Evolutionary conservation across 352 stramenopile species (phyloP), one percentile per base, ranked within the genome.

Genomic region (Pythium scleroteichum): DNA sequence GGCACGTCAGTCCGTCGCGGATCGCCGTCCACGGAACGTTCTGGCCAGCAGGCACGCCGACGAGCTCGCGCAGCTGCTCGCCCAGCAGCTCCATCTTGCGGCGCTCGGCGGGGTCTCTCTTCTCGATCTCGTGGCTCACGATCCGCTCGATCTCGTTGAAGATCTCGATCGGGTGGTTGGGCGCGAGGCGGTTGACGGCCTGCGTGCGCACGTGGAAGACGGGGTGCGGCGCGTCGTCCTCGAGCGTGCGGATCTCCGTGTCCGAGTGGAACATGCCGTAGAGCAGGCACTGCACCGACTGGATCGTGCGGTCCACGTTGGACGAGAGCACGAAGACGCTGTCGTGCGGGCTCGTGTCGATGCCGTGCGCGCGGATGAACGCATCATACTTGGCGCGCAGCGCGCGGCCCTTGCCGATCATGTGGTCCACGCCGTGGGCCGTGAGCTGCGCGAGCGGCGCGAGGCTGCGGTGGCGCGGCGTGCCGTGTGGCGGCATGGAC

Each of bases 271-370:
- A 91, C 68, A 92, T 87, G 8, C 85, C 85, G 55, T 78, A 52
- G 2, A 94, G 65, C 7, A 94, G 69, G 45, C 73, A 86, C 68
- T 94, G 85, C 40, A 87, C 82, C 17, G 85, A 94, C 64, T 90
- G 73, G 33, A 94, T 82, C 29, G 77, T 88, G 53, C 85, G 80
- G 5, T 82, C 79, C 1, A 92, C 75, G 60, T 79, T 88, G 52
- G 80, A 92, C 39, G 85, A 92, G 29, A 91, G 72, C 52, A 94
- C 79, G 60, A 85, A 88, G n/a, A 94, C 68, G 64, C 79, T 56
- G 22, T 87, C 68, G 48, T 73, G 71, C 19, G 53, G 51, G 23
- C 40, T 26, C 23, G 40, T 52, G 51, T 54, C 48, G 23, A 61
- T 22, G 3, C 47, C 46, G 17, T 50, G 51, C 24, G 14, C 27